Percentiles rank a stretch among this genome's conserved stretches.
Evolutionary conservation across 2,329 filamentous ascomycete species (phyloP).

Genomic region (Metarhizium sp.): DNA sequence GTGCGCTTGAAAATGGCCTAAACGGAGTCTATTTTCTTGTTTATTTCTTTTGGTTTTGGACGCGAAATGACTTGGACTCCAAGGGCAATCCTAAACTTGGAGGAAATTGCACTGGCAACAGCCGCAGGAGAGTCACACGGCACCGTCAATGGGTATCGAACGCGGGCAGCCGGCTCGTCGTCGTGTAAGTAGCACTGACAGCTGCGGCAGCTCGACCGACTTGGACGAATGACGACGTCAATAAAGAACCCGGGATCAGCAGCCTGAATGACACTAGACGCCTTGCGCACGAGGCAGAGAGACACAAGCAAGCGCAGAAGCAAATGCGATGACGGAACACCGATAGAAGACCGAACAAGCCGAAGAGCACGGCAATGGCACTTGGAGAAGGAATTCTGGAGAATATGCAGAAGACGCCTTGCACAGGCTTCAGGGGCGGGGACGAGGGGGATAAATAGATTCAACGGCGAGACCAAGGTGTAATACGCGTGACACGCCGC

Average conservation of each 20-base stretch:
- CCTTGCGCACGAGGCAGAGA: background rate
- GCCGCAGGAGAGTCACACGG: background rate
- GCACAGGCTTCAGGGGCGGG: background rate
- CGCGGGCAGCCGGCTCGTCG: background rate
- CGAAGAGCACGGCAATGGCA: background rate
- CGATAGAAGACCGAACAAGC: constrained; percentile 5
- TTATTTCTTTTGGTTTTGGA: background rate
- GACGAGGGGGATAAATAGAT: constrained; percentile 1
- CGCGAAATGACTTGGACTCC: background rate
- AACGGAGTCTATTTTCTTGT: background rate
- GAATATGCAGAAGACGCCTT: background rate
- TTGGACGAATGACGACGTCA: background rate
- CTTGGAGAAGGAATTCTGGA: background rate
- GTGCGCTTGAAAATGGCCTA: background rate
- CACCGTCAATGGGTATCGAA: background rate
- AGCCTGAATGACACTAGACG: background rate
- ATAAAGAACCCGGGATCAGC: background rate
- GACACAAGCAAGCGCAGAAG: background rate
- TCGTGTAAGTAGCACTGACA: constrained; percentile 1
- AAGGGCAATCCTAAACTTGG: background rate
- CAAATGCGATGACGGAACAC: background rate
- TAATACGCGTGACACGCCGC: background rate
- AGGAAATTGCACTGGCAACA: background rate
- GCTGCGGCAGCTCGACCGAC: background rate
- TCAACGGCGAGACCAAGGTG: background rate